Evolutionary conservation across 305 asterid genomes (phyloP), one percentile per base, ranked within the genome.

Genomic region (Rubia peregrina): DNA sequence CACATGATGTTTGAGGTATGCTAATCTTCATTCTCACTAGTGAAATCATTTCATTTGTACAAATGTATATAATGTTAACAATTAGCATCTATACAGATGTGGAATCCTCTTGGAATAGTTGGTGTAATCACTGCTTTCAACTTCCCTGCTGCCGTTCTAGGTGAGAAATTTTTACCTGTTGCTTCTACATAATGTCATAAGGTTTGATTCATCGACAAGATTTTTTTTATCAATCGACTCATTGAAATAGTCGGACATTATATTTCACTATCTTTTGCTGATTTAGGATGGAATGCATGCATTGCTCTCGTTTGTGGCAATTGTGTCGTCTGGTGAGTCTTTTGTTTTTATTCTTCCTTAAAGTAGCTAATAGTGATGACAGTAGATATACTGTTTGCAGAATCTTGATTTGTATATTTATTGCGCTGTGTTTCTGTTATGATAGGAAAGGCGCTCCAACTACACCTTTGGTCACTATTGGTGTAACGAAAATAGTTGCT

Each of bases 131-230:
- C 99, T 1, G 97, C 99, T 74, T 94, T 94, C 83, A 94, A 94
- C 85, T 94, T 94, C 84, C 99, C 99, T 21, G 88, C 98, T 70
- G 98, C 98, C 78, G 99, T 91, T 78, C 95, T 94, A 73, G 99
- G 99, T 94, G 79, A 81, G 96, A 74, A 67, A 22, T 17, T 22
- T 3, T 57, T 42, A 17, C 65, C n/a, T 10, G 7, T 44, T 56
- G 43, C 16, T 41, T 36, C 7, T 6, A 22, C 46, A 19, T 5
- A 38, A 17, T 38, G 21, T 11, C 72, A n/a, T 5, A 63, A 49
- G 24, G 38, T 1, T 36, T 68, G 42, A 14, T 9, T 16, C 51
- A 36, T 44, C 7, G n/a, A 49, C 11, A 19, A 36, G 36, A 49
- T 7, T 61, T 0, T 24, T 6, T 53, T 43, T 62, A 21, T 7